These are phyloP conservation scores for Leccinum aurantiacum DNA, from an alignment of 768 basidiomycete genomes.

Conservation along the genomic window DNA sequence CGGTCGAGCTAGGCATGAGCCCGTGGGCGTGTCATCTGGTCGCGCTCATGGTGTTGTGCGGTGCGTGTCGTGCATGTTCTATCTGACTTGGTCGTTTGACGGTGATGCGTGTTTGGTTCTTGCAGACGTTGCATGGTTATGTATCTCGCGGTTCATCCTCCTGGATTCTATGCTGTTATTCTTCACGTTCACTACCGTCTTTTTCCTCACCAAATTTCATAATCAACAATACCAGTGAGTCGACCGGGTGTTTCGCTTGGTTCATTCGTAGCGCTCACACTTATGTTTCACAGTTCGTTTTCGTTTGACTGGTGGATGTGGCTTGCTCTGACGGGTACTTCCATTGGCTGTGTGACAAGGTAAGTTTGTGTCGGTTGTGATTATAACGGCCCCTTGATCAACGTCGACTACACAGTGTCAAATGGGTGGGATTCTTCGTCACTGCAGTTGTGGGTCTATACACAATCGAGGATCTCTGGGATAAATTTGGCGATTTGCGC, in stretches of 20 bases:
- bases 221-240: constrained; percentile 93
- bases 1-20: constrained; percentile 91
- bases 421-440: constrained; percentile 94
- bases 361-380: constrained; percentile 28
- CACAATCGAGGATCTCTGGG: constrained; percentile 97
- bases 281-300: constrained; percentile 62
- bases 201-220: constrained; percentile 94
- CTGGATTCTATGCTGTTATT: constrained; percentile 98
- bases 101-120: neutral
- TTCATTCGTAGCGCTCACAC: constrained; percentile 3
- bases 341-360: constrained; percentile 96
- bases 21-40: constrained; percentile 87
- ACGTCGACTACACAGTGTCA: constrained; percentile 58
- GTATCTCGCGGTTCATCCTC: constrained; percentile 95
- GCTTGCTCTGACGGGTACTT: constrained; percentile 89
- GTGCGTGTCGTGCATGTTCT: constrained; percentile 44
- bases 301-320: constrained; percentile 98
- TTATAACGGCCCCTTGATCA: neutral
- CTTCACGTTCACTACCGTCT: constrained; percentile 97
- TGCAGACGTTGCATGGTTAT: constrained; percentile 92
- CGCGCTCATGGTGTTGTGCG: constrained; percentile 89
- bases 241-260: neutral
- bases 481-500: constrained; percentile 93
- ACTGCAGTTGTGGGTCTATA: constrained; percentile 94
- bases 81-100: neutral